phyloP scores from a whole-genome alignment of 2,329 filamentous ascomycete species.

The Leptographium lundbergii region DNA sequence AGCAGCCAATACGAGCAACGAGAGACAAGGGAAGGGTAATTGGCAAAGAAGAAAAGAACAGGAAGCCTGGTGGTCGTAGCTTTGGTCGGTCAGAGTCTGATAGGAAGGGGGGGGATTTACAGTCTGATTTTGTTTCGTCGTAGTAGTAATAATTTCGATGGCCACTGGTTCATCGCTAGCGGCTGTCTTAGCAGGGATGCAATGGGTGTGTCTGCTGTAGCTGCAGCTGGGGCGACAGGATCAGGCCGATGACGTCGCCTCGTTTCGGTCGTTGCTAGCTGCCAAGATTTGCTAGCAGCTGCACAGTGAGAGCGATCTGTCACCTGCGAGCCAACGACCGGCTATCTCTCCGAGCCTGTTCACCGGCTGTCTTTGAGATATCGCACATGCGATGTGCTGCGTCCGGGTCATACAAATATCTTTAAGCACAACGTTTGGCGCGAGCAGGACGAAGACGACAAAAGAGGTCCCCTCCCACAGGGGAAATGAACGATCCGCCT shows the following conservation, averaged over 20 bases:
- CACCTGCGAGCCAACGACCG: no score
- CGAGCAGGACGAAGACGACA: background rate
- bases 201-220: background rate
- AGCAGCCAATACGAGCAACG: background rate
- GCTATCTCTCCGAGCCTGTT: no score
- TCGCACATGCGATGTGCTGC: no score
- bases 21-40: background rate
- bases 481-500: background rate
- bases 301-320: no score
- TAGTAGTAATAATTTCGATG: background rate
- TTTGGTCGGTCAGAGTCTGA: no score
- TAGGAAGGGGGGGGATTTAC: no score
- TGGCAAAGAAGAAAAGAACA: background rate
- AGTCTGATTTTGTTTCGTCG: background rate
- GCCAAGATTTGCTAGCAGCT: no score
- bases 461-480: background rate
- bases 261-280: no score
- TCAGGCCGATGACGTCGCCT: background rate
- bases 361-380: no score
- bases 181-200: constrained; percentile 1
- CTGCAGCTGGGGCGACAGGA: background rate
- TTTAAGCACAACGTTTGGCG: background rate
- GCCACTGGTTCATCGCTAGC: background rate
- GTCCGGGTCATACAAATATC: background rate
- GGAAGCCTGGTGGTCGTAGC: background rate